Base-by-base conservation (phyloP, 2,329 filamentous ascomycete species). In the Trichocomaceae sp. region DNA sequence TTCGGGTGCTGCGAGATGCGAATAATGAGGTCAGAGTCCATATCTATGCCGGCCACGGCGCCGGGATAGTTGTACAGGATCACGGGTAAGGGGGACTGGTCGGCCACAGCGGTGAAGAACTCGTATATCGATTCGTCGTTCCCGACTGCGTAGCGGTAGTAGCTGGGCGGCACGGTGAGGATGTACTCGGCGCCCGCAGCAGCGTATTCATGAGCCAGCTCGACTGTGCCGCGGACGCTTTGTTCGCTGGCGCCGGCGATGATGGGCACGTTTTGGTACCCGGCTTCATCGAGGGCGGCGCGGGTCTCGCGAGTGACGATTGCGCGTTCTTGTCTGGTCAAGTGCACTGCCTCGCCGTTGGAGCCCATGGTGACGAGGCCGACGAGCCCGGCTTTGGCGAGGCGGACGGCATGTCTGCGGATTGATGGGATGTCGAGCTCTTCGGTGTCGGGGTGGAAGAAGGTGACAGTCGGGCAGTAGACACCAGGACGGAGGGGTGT, bases 31-130 rank as follows among this genome's bases (percentile, higher is more conserved):
- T 95, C 90, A 56, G 87, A 91, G 77, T 93, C 88, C 82, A 95
- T 86, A 71, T 95, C 90, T 66, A 95, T 87, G 50, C 90, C 90
- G 5, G 88, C 81, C 5, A 93, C 90, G 49, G 88, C 90, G 50
- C 88, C 89, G 0, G 90, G 90, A 75, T 93, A 95, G 77, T 95
- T 95, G 81, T 95, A 95, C 47, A 95, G 76, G 60, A 95, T 81
- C 53, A 95, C 70, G n/a, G 88, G 88, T 8, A 93, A 74, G 5
- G 88, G 85, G 50, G 84, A 88, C 39, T 71, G 78, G 69, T 92
- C 86, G 47, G 90, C 90, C 5, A 95, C 87, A 54, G 80, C 79
- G 54, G 77, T 81, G 75, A 86, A 91, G 76, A 87, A 91, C 62
- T 86, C 81, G 66, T 84, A 80, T 56, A 95, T 78, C 57, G 87